Evolutionary conservation across 2,329 filamentous ascomycete species (phyloP).

Genomic region (Xylaria sp.): DNA sequence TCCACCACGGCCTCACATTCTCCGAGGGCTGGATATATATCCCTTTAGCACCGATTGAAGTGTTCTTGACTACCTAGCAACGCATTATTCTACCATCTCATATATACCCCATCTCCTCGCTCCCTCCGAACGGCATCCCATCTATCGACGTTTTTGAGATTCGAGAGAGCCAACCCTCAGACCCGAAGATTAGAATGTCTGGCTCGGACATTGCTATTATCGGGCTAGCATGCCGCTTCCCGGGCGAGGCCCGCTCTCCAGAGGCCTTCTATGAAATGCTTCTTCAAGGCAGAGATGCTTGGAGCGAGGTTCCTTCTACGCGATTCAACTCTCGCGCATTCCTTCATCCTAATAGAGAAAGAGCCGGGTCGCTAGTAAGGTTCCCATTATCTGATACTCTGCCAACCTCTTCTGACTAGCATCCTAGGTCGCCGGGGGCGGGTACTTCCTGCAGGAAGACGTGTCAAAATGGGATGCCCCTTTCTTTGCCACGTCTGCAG

Average conservation of each 20-base stretch:
- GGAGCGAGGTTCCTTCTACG: slow-evolving; percentile 16
- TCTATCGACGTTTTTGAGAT: slow-evolving; percentile 11
- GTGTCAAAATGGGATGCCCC: slow-evolving; percentile 14
- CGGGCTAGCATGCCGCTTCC: slow-evolving; percentile 21
- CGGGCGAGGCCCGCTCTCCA: slow-evolving; percentile 10
- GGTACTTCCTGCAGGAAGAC: slow-evolving; percentile 17
- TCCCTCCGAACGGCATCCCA: slow-evolving; percentile 6
- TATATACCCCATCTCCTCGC: neutral
- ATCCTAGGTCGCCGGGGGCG: slow-evolving; percentile 15
- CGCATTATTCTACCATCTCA: slow-evolving; percentile 3
- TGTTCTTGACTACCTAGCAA: neutral
- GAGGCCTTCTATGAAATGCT: slow-evolving; percentile 25
- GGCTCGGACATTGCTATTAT: slow-evolving; percentile 22
- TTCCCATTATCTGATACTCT: neutral
- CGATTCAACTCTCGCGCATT: slow-evolving; percentile 14
- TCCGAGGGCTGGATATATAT: neutral
- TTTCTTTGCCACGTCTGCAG: slow-evolving; percentile 4
- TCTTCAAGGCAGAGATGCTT: slow-evolving; percentile 17
- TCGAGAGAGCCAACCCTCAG: slow-evolving; percentile 13
- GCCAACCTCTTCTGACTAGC: neutral
- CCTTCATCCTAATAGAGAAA: slow-evolving; percentile 18
- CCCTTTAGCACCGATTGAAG: neutral
- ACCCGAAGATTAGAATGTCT: slow-evolving; percentile 15
- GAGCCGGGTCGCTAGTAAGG: slow-evolving; percentile 13
- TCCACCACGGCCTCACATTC: neutral